phyloP scores from a whole-genome alignment of 2,329 filamentous ascomycete genomes.

The Paradendryphiella salina region DNA sequence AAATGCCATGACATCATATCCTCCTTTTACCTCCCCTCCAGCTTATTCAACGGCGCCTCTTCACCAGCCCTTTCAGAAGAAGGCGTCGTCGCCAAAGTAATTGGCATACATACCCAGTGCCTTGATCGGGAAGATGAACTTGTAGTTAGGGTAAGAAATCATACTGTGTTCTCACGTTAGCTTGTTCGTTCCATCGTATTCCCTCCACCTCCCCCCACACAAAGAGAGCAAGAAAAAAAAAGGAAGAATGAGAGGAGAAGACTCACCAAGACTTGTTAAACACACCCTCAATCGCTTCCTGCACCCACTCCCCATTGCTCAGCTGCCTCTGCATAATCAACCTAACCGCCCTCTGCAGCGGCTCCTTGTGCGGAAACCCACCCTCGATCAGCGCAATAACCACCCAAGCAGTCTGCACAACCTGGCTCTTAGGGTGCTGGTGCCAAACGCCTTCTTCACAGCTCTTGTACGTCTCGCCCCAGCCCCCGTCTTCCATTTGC shows the following conservation, averaged over 20 bases:
- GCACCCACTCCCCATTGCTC: slow-evolving; percentile 87
- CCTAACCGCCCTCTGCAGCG: slow-evolving; percentile 72
- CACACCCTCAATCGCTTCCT: slow-evolving; percentile 95
- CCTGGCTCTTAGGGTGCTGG: slow-evolving; percentile 79
- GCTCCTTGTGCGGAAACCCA: slow-evolving; percentile 73
- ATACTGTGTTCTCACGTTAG: slow-evolving; percentile 60
- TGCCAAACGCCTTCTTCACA: slow-evolving; percentile 77
- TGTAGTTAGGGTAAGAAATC: slow-evolving; percentile 99
- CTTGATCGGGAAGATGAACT: slow-evolving; percentile 93
- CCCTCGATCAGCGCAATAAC: slow-evolving; percentile 80
- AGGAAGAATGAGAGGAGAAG: neutral
- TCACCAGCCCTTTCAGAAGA: slow-evolving; percentile 16
- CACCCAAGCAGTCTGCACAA: slow-evolving; percentile 95
- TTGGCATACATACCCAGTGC: slow-evolving; percentile 84
- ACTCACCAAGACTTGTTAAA: slow-evolving; percentile 94
- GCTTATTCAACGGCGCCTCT: too few species aligned
- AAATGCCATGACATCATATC: too few species aligned
- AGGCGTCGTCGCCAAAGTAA: slow-evolving; percentile 35
- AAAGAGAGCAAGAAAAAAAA: neutral
- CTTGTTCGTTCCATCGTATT: neutral
- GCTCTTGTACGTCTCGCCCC: slow-evolving; percentile 91
- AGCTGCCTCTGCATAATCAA: slow-evolving; percentile 86
- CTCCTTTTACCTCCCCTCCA: too few species aligned
- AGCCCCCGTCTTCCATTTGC: slow-evolving; percentile 87
- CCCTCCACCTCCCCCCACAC: too few species aligned